Evolutionary conservation across 2,329 filamentous ascomycete species (phyloP), one percentile per base, ranked within the genome.

Genomic region (Curvularia hawaiiensis): DNA sequence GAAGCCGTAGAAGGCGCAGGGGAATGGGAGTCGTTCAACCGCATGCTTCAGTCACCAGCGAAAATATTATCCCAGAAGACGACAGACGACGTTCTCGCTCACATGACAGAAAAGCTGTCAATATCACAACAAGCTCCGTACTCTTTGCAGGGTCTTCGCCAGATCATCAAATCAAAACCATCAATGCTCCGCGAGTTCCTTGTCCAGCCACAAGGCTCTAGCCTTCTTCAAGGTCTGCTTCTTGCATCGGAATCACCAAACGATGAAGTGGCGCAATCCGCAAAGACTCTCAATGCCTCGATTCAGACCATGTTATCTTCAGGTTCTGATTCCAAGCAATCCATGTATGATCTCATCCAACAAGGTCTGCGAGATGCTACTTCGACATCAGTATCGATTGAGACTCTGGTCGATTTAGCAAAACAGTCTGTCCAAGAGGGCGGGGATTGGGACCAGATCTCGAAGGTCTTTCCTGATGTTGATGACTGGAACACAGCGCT

Each of bases 401-500:
- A 82, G 49, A 83, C 84, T 6, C 72, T 88, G n/a, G 74, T 85
- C 16, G 79, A 80, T 33, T 79, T 88, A 52, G 82, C 82, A 2
- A 77, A 79, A 56, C 82, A 83, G 50, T 67, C 83, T 5, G 55
- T 84, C 44, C 75, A 77, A 20, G 71, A 63, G 6, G 64, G 61
- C 31, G 35, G 60, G 26, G 40, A 53, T 18, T 73, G 68, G 67
- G 65, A 77, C 4, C 61, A 68, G 5, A 63, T 72, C 22, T 59
- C 71, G 59, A 58, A 79, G 82, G 75, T 94, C 4, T 79, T 95
- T 38, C 91, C 92, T 0, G 83, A 83, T 63, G 77, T 80, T 0
- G 77, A 82, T 2, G 77, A 84, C 10, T 97, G 93, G 92, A 81
- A 83, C 65, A 65, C 80, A 14, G 84, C 90, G 14, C 75, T 97